These are phyloP conservation scores for Crithidia mellificae DNA, from an alignment of 208 protist genomes.

Conservation along the genomic window DNA sequence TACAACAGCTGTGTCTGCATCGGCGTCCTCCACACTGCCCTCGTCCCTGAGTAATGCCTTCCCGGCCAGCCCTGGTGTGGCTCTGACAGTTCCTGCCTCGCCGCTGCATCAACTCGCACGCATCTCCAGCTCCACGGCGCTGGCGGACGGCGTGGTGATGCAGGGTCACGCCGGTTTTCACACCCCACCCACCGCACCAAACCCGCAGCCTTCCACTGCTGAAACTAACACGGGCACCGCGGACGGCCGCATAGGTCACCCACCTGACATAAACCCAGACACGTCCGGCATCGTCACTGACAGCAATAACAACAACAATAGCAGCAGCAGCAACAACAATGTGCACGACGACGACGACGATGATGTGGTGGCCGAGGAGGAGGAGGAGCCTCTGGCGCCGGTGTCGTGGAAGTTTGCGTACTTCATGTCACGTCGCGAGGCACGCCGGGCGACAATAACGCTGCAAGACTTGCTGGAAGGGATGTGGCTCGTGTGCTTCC, in stretches of 20 bases:
- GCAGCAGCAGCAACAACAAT: slow-evolving; percentile 3
- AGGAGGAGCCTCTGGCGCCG: slow-evolving; percentile 39
- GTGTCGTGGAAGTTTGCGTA: slow-evolving; percentile 91
- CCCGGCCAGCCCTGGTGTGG: slow-evolving; percentile 4
- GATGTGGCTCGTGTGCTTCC: slow-evolving; percentile 69
- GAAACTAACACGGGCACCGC: background rate
- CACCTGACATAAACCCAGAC: too few relatives aligned
- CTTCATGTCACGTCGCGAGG: slow-evolving; percentile 79
- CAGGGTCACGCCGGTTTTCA: background rate
- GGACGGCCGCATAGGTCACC: background rate
- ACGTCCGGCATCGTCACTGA: too few relatives aligned
- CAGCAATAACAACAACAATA: background rate
- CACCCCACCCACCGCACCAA: too few relatives aligned
- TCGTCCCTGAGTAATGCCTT: slow-evolving; percentile 34
- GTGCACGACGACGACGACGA: slow-evolving; percentile 17
- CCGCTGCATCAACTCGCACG: slow-evolving; percentile 31
- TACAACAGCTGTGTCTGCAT: too few relatives aligned
- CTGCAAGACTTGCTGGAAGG: slow-evolving; percentile 63
- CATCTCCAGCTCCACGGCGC: slow-evolving; percentile 17
- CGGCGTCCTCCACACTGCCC: slow-evolving; percentile 11
- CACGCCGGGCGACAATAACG: slow-evolving; percentile 41
- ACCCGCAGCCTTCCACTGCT: background rate
- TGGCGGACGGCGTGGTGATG: slow-evolving; percentile 6
- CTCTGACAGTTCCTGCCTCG: slow-evolving; percentile 23
- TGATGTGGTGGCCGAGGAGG: slow-evolving; percentile 29